Evolutionary conservation across 306 rosid genomes (phyloP), one percentile per base, ranked within the genome.

Genomic region (Fragaria vesca): DNA sequence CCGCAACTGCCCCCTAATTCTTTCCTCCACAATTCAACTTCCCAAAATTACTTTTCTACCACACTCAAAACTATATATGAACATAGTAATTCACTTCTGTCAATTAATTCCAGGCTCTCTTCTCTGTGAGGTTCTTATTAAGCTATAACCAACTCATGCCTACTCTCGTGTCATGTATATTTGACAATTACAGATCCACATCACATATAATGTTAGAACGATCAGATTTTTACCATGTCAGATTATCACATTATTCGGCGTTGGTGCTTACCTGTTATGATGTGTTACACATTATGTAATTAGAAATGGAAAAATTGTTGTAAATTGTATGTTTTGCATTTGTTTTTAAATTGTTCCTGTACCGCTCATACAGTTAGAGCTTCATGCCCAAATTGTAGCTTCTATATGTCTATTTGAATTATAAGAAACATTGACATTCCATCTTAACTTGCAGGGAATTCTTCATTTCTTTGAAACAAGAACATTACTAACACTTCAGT

Each of bases 1-100:
- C 86, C 86, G 73, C 48, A 21, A 76, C 83, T 86, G 18, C 75
- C 80, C 82, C 20, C 66, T 3, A 16, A 3, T 76, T 42, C 17
- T 75, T 75, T 72, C 51, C 75, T 28, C 63, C 65, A 32, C 47
- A 30, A 18, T 24, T 45, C 61, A 47, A 8, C 67, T 45, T 34
- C 26, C 12, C 13, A 3, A 78, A 77, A 55, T 82, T 78, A 82
- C 72, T 1, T 17, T 58, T 78, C 6, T 36, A 24, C 72, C 75
- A 2, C 43, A n/a, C 18, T 24, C 21, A 5, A 30, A 57, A 4
- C 51, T 13, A 61, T 36, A 20, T 57, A 20, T 45, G 62, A 45
- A 30, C 42, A 26, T 47, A 46, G 36, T 32, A 32, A 52, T 71
- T 70, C 71, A 32, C 48, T 11, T 32, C 40, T 45, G 74, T 43